These are phyloP conservation scores for Allium cepa DNA, from an alignment of 106 monocot species.

Conservation along the genomic window DNA sequence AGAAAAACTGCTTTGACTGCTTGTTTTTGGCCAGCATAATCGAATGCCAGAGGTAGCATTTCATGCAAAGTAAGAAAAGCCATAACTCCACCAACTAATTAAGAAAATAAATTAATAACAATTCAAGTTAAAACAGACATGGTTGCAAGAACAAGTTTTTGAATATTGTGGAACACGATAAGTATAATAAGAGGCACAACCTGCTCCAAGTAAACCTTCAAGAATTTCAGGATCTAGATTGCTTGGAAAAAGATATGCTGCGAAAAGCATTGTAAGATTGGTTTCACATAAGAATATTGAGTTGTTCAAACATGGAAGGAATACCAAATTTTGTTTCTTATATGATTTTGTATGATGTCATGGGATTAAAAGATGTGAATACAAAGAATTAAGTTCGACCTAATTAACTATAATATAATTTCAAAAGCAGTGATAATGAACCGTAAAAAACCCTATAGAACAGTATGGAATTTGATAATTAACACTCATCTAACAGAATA, in stretches of 20 bases:
- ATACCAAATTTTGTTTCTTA: too few relatives aligned
- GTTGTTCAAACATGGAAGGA: background rate
- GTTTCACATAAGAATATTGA: background rate
- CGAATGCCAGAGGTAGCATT: conserved; percentile 99
- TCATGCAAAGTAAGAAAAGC: conserved; percentile 98
- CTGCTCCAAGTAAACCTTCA: conserved; percentile 97
- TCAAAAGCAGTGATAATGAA: too few relatives aligned
- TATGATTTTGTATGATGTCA: too few relatives aligned
- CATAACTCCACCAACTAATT: conserved; percentile 97
- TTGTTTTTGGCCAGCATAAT: conserved; percentile 98
- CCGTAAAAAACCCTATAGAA: too few relatives aligned
- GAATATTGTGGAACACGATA: too few relatives aligned
- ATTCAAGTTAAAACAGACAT: too few relatives aligned
- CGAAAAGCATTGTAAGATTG: conserved; percentile 8
- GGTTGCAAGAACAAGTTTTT: too few relatives aligned
- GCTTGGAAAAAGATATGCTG: conserved; percentile 94
- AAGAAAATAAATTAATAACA: background rate
- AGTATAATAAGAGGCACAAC: conserved; percentile 22
- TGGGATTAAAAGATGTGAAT: too few relatives aligned
- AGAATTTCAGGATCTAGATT: conserved; percentile 90
- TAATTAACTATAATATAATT: too few relatives aligned
- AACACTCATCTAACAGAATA: too few relatives aligned
- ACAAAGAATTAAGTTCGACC: too few relatives aligned
- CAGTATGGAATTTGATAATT: too few relatives aligned
- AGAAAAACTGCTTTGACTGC: conserved; percentile 95